phyloP scores from a whole-genome alignment of 2,329 filamentous ascomycete genomes.

The Capronia americana region DNA sequence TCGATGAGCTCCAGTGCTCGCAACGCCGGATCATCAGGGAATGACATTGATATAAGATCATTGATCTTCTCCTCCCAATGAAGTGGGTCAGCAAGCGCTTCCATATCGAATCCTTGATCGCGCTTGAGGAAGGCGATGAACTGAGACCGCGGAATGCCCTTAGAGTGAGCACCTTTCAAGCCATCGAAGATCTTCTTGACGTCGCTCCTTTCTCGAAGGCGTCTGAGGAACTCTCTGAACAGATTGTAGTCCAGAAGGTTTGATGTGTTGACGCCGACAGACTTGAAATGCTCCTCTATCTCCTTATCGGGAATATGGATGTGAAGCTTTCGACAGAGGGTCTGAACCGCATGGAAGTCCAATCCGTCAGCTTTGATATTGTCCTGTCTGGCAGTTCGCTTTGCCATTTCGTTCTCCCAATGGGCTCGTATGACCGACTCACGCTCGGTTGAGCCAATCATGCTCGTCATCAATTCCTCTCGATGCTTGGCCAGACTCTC shows the following conservation, averaged over 20 bases:
- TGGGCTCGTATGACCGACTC: constrained; percentile 81
- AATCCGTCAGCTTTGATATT: constrained; percentile 70
- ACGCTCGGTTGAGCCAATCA: constrained; percentile 76
- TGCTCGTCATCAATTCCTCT: constrained; percentile 85
- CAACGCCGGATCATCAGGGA: constrained; percentile 23
- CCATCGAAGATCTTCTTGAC: constrained; percentile 74
- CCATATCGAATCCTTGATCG: constrained; percentile 77
- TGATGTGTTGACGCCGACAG: constrained; percentile 69
- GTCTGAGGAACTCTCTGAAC: constrained; percentile 81
- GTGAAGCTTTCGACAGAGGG: constrained; percentile 85
- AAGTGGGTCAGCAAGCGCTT: constrained; percentile 56
- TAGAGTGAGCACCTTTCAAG: constrained; percentile 63
- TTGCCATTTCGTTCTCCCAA: constrained; percentile 84
- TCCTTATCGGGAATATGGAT: constrained; percentile 84
- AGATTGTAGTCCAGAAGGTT: constrained; percentile 77
- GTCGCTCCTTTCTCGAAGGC: constrained; percentile 84
- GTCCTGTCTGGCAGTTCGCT: constrained; percentile 63
- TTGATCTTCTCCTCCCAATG: constrained; percentile 37
- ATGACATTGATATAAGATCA: constrained; percentile 30
- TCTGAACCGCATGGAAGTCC: constrained; percentile 77
- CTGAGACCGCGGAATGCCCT: constrained; percentile 71
- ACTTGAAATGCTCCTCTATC: constrained; percentile 74
- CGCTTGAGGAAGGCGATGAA: constrained; percentile 78
- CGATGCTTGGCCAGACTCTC: constrained; percentile 84
- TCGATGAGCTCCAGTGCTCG: constrained; percentile 61